Conservation (phyloP, 2,329 filamentous ascomycete species). For the Aschersonia sp. region DNA sequence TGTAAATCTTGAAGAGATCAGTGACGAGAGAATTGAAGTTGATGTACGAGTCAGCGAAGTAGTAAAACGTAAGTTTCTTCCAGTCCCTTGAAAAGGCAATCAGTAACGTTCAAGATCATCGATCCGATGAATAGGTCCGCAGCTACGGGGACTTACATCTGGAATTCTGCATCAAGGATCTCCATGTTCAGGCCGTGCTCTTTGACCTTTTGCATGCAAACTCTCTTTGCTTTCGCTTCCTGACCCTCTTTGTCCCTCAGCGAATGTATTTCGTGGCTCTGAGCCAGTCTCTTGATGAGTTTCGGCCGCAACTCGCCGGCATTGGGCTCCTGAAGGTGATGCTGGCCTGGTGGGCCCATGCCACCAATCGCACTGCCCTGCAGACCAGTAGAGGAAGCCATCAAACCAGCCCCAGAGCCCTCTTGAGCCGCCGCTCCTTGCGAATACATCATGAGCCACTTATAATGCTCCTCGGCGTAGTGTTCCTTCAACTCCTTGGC, state of each 20-base stretch:
- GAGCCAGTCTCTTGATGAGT: conserved; percentile 88
- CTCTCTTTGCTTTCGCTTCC: conserved; percentile 91
- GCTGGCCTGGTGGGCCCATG: conserved; percentile 61
- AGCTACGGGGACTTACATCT: conserved; percentile 55
- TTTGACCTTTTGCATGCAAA: conserved; percentile 91
- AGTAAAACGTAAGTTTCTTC: conserved; percentile 98
- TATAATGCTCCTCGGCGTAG: conserved; percentile 89
- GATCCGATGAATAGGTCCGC: background rate
- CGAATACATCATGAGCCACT: conserved; percentile 98
- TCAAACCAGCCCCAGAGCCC: conserved; percentile 43
- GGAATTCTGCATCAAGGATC: conserved; percentile 94
- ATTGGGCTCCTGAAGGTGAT: conserved; percentile 57
- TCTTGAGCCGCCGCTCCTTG: conserved; percentile 55
- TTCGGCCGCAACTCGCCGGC: conserved; percentile 79
- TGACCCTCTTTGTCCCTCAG: conserved; percentile 93
- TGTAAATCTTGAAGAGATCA: conserved; percentile 98
- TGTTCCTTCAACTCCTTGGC: conserved; percentile 84
- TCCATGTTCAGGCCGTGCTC: conserved; percentile 96
- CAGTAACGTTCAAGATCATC: conserved; percentile 4
- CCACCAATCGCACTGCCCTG: conserved; percentile 61
- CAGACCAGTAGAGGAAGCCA: conserved; percentile 47
- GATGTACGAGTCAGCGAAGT: conserved; percentile 95
- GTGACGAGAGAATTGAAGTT: conserved; percentile 98
- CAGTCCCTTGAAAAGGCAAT: conserved; percentile 56
- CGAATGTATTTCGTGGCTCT: conserved; percentile 76